Conservation (phyloP, 2,329 filamentous ascomycete genomes). For the Ceratocystis lukuohia region DNA sequence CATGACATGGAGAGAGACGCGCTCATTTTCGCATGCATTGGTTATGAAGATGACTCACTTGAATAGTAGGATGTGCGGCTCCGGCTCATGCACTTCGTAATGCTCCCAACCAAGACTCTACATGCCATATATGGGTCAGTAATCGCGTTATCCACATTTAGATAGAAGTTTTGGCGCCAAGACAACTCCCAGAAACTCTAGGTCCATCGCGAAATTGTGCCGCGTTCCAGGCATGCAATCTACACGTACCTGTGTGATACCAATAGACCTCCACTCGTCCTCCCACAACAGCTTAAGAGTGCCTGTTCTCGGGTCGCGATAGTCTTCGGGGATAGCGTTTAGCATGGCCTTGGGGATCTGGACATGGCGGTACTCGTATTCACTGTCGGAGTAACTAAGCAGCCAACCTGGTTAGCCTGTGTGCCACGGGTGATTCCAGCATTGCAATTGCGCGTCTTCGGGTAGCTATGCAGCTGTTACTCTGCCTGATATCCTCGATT, state of each 20-base stretch:
- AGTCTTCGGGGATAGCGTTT: constrained; percentile 88
- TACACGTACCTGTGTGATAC: constrained; percentile 79
- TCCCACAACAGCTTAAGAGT: constrained; percentile 96
- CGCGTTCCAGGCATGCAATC: too few relatives aligned
- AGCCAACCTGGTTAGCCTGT: neutral
- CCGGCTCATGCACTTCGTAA: constrained; percentile 97
- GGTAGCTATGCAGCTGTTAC: neutral
- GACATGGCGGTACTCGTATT: constrained; percentile 95
- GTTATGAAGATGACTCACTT: constrained; percentile 51
- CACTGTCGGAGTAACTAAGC: constrained; percentile 73
- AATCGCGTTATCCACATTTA: neutral
- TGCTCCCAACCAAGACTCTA: constrained; percentile 98
- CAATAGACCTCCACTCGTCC: constrained; percentile 92
- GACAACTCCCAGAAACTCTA: neutral
- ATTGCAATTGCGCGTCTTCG: neutral
- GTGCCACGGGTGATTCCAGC: too few relatives aligned
- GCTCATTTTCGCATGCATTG: neutral
- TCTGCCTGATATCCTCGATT: neutral
- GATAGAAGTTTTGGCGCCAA: neutral
- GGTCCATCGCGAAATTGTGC: too few relatives aligned
- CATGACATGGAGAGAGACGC: neutral
- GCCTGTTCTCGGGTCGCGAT: constrained; percentile 77
- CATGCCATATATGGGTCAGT: neutral
- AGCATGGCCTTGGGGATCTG: constrained; percentile 97
- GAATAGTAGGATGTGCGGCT: constrained; percentile 96